Evolutionary conservation across 257 asterid genomes (phyloP).

Genomic region (Gardenia jasminoides): DNA sequence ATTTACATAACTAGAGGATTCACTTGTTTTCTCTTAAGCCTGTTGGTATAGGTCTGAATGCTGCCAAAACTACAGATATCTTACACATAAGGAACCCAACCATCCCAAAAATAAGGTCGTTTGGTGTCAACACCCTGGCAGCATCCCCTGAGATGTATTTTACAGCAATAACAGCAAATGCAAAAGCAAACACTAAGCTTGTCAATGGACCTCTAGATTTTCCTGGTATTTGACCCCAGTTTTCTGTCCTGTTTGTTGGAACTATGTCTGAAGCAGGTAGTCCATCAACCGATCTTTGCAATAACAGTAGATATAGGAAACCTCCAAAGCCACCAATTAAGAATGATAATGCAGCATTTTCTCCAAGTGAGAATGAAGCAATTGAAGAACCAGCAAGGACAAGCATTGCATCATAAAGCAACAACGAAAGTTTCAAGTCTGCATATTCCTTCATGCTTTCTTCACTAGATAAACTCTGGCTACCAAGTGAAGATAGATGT

Average conservation of each 20-base stretch:
- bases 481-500: conserved; percentile 19
- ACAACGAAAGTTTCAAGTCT: conserved; percentile 62
- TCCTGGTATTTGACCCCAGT: conserved; percentile 27
- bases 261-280: conserved; percentile 45
- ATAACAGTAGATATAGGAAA: conserved; percentile 53
- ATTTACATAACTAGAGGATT: neutral
- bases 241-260: conserved; percentile 25
- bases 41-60: conserved; percentile 52
- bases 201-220: conserved; percentile 42
- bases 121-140: conserved; percentile 46
- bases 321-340: conserved; percentile 71
- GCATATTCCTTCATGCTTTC: conserved; percentile 84
- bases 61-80: conserved; percentile 72
- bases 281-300: conserved; percentile 76
- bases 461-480: conserved; percentile 36
- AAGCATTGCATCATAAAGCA: conserved; percentile 61
- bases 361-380: conserved; percentile 42
- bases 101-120: conserved; percentile 65
- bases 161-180: conserved; percentile 31
- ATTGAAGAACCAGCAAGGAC: conserved; percentile 53
- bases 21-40: conserved; percentile 34
- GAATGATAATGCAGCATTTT: conserved; percentile 53
- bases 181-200: conserved; percentile 44
- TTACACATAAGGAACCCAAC: conserved; percentile 79
- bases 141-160: conserved; percentile 51